Evolutionary conservation across 345 rosid genomes (phyloP).

Genomic region (Sapria himalayana): DNA sequence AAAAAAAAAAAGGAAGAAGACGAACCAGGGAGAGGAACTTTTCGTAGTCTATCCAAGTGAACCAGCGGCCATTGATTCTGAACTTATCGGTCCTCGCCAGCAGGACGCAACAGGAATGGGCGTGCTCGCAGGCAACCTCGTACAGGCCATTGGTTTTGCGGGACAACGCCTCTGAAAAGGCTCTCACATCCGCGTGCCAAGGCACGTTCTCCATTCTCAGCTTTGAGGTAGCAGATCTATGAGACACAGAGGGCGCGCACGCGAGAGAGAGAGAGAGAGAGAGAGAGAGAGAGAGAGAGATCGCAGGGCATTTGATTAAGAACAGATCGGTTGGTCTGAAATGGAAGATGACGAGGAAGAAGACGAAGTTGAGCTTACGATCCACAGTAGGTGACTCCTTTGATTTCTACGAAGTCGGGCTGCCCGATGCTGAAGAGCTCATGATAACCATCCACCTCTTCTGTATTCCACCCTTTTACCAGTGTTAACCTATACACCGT

Average conservation of each 20-base stretch:
- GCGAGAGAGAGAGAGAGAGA: no score
- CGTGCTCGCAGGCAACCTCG: slow-evolving; percentile 96
- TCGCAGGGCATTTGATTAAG: slow-evolving; percentile 7
- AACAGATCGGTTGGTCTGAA: slow-evolving; percentile 9
- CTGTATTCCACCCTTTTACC: slow-evolving; percentile 94
- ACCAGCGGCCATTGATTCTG: slow-evolving; percentile 69
- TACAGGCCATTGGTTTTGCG: slow-evolving; percentile 55
- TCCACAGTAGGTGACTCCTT: slow-evolving; percentile 95
- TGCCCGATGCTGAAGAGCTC: slow-evolving; percentile 67
- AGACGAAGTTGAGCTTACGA: slow-evolving; percentile 26
- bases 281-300: no score
- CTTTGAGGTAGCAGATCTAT: slow-evolving; percentile 83
- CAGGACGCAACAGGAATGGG: slow-evolving; percentile 85
- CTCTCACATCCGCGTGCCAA: slow-evolving; percentile 85
- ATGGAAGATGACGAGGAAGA: not conserved
- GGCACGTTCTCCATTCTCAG: slow-evolving; percentile 97
- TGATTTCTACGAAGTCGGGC: slow-evolving; percentile 93
- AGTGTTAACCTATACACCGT: slow-evolving; percentile 85
- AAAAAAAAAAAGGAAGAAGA: not conserved
- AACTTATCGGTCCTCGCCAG: slow-evolving; percentile 74
- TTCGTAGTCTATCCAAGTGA: slow-evolving; percentile 96
- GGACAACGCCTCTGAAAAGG: slow-evolving; percentile 76
- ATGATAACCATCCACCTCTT: slow-evolving; percentile 70
- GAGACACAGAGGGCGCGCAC: no score
- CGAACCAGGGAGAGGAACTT: slow-evolving; percentile 84